These are phyloP conservation scores for Didymella segeticola DNA, from an alignment of 2,329 filamentous ascomycete genomes.

Conservation along the genomic window DNA sequence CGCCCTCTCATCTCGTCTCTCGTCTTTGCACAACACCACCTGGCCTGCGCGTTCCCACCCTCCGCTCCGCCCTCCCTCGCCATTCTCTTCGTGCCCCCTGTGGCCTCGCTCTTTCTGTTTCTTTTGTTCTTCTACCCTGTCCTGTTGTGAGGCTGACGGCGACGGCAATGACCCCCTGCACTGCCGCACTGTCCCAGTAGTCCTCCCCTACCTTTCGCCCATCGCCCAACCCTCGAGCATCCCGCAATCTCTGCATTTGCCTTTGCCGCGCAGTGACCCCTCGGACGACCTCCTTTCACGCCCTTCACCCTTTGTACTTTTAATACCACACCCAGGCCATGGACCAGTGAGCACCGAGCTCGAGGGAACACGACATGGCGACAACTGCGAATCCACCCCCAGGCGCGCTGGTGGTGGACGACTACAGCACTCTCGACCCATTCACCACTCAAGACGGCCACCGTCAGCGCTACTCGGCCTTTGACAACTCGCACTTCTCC, in stretches of 20 bases:
- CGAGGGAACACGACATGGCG: slow-evolving; percentile 46
- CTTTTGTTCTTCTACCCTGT: slow-evolving; percentile 7
- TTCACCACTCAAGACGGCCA: slow-evolving; percentile 52
- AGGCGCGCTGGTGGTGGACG: slow-evolving; percentile 51
- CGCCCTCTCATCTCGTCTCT: slow-evolving; percentile 21
- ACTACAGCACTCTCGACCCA: slow-evolving; percentile 51
- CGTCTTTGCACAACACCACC: slow-evolving; percentile 13
- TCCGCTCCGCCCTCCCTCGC: slow-evolving; percentile 9
- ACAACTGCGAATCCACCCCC: slow-evolving; percentile 50
- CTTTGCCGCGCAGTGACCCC: background rate
- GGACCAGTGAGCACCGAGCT: slow-evolving; percentile 31
- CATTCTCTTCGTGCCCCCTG: slow-evolving; percentile 18
- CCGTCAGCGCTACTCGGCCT: slow-evolving; percentile 77
- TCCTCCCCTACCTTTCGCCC: slow-evolving; percentile 16
- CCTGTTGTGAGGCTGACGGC: slow-evolving; percentile 10
- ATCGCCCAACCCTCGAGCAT: slow-evolving; percentile 8
- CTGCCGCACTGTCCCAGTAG: slow-evolving; percentile 10
- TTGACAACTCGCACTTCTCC: slow-evolving; percentile 81
- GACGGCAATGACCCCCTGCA: slow-evolving; percentile 10
- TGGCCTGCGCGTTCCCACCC: slow-evolving; percentile 5
- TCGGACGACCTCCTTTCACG: slow-evolving; percentile 4
- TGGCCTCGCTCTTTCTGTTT: slow-evolving; percentile 18
- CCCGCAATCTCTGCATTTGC: slow-evolving; percentile 1
- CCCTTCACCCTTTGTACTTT: slow-evolving; percentile 9
- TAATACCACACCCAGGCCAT: slow-evolving; percentile 31